Evolutionary conservation across 352 stramenopile genomes (phyloP).

Genomic region (Phytopythium aichiense): DNA sequence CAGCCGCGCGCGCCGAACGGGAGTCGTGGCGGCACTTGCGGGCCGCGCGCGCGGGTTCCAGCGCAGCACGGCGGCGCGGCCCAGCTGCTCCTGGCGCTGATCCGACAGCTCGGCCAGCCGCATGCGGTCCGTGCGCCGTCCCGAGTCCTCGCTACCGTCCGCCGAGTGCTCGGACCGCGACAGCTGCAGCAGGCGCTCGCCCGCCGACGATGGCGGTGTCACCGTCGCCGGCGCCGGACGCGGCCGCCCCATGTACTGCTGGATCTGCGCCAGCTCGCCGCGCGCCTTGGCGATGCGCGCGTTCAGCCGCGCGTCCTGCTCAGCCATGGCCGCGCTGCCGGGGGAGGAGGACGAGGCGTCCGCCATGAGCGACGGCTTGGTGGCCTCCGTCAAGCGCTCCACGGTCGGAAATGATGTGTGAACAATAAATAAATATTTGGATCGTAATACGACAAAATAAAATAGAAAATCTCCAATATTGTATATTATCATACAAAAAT

Average conservation of each 20-base stretch:
- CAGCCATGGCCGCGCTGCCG: constrained; percentile 6
- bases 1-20: constrained; percentile 13
- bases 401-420: neutral
- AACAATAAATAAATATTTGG: neutral
- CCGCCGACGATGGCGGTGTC: constrained; percentile 17
- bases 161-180: constrained; percentile 29
- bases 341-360: neutral
- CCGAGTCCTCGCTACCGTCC: constrained; percentile 1
- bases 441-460: neutral
- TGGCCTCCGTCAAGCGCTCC: neutral
- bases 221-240: neutral
- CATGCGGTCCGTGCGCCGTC: constrained; percentile 64
- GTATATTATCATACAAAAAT: too few relatives aligned
- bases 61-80: constrained; percentile 26
- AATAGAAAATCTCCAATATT: too few relatives aligned
- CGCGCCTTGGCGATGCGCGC: constrained; percentile 52
- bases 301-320: constrained; percentile 47
- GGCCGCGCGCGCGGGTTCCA: constrained; percentile 44
- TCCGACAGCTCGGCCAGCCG: constrained; percentile 70
- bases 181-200: constrained; percentile 46
- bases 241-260: constrained; percentile 36
- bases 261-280: constrained; percentile 44
- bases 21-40: constrained; percentile 15
- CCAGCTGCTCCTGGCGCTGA: constrained; percentile 47
- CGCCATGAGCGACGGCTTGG: neutral